These are phyloP conservation scores for Coemansia sp. DNA, from an alignment of 192 early-diverging fungal genomes.

Conservation along the genomic window DNA sequence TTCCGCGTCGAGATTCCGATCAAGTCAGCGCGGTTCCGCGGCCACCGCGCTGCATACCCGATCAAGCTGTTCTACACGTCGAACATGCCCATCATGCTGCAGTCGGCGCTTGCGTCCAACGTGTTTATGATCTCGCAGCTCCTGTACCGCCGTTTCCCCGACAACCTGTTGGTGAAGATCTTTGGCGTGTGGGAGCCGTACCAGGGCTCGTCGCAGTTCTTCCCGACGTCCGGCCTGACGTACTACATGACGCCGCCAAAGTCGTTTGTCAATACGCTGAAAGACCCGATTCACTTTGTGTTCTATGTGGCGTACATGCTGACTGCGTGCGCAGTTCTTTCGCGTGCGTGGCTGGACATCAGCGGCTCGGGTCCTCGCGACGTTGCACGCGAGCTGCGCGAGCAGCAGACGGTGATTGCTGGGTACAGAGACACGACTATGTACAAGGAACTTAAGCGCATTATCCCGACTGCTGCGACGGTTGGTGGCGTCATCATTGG, in stretches of 20 bases:
- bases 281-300: slow-evolving; percentile 94
- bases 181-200: slow-evolving; percentile 96
- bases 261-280: slow-evolving; percentile 74
- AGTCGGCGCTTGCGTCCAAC: slow-evolving; percentile 95
- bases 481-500: slow-evolving; percentile 98
- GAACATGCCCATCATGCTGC: slow-evolving; percentile 99
- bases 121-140: slow-evolving; percentile 99
- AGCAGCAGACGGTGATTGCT: slow-evolving; percentile 93
- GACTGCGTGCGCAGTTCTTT: slow-evolving; percentile 91
- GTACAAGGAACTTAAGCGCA: slow-evolving; percentile 99
- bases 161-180: slow-evolving; percentile 89
- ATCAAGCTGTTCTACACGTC: slow-evolving; percentile 99
- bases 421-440: slow-evolving; percentile 92
- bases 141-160: slow-evolving; percentile 96
- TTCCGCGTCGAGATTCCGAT: slow-evolving; percentile 99
- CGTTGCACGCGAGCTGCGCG: slow-evolving; percentile 96
- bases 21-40: slow-evolving; percentile 92
- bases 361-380: slow-evolving; percentile 97
- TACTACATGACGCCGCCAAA: slow-evolving; percentile 99
- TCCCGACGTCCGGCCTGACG: slow-evolving; percentile 88
- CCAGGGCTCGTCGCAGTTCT: slow-evolving; percentile 94
- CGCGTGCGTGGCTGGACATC: slow-evolving; percentile 99
- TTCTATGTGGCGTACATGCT: slow-evolving; percentile 95
- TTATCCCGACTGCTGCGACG: slow-evolving; percentile 96
- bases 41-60: slow-evolving; percentile 97